These are phyloP conservation scores for Phytopythium boreale DNA, from an alignment of 352 stramenopile species.

Conservation along the genomic window DNA sequence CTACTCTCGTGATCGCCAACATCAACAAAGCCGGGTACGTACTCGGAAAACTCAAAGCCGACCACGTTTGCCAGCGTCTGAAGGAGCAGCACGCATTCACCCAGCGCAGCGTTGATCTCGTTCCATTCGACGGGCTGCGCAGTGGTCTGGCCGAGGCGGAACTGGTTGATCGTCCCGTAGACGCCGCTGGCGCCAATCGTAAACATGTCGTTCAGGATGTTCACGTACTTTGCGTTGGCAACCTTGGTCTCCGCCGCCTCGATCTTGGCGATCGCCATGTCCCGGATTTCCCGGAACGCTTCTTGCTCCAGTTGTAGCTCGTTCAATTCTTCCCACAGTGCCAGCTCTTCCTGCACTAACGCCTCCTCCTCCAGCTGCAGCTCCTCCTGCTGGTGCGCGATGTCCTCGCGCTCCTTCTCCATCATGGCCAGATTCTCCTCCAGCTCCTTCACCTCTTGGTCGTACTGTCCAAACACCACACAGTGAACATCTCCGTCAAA, in stretches of 20 bases:
- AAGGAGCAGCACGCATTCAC: constrained; percentile 68
- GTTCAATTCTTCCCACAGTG: constrained; percentile 60
- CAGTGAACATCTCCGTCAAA: constrained; percentile 3
- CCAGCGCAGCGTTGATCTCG: constrained; percentile 84
- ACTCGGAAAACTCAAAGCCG: constrained; percentile 70
- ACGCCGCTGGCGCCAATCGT: constrained; percentile 63
- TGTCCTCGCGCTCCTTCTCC: constrained; percentile 54
- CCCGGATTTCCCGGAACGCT: constrained; percentile 53
- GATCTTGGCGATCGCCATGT: constrained; percentile 50
- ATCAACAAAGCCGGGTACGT: constrained; percentile 13
- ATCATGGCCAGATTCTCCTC: constrained; percentile 68
- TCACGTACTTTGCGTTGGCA: constrained; percentile 40
- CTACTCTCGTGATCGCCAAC: not conserved
- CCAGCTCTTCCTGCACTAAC: constrained; percentile 47
- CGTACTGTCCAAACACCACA: constrained; percentile 36
- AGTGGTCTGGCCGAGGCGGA: constrained; percentile 66
- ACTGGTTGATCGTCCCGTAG: constrained; percentile 85
- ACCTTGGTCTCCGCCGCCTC: constrained; percentile 53
- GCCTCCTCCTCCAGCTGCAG: constrained; percentile 47
- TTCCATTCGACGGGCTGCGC: constrained; percentile 77
- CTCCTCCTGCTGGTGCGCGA: constrained; percentile 44
- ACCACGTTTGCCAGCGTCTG: constrained; percentile 57
- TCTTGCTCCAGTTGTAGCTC: constrained; percentile 40
- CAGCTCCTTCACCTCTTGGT: constrained; percentile 54
- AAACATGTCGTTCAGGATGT: constrained; percentile 76